phyloP scores from a whole-genome alignment of 2,329 filamentous ascomycete species.

The Thielaviopsis ethacetica region DNA sequence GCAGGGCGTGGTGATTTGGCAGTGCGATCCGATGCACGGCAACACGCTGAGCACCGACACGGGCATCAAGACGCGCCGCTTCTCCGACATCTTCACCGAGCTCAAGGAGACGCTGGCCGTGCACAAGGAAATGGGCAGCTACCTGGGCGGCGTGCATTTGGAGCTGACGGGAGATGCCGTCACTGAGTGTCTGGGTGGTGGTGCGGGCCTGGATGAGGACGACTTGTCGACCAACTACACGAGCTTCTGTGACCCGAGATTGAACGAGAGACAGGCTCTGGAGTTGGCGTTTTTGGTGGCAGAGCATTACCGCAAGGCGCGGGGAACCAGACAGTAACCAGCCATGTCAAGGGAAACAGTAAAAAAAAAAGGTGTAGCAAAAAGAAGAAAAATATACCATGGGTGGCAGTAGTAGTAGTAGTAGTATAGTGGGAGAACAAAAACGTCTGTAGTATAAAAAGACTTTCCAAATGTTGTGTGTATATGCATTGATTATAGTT shows the following conservation, averaged over 20 bases:
- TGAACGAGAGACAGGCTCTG: constrained; percentile 96
- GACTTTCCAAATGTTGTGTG: background rate
- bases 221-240: constrained; percentile 85
- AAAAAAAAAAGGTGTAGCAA: background rate
- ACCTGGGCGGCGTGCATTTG: constrained; percentile 84
- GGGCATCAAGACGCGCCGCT: constrained; percentile 84
- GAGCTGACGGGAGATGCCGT: constrained; percentile 93
- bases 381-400: too few relatives aligned
- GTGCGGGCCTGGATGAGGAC: constrained; percentile 71
- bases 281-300: constrained; percentile 90
- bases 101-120: constrained; percentile 69
- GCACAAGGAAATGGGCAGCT: constrained; percentile 68
- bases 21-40: constrained; percentile 98
- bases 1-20: constrained; percentile 60
- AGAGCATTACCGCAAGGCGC: constrained; percentile 46
- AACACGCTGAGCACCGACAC: constrained; percentile 51
- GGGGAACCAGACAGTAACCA: constrained; percentile 10
- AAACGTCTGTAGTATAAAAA: background rate
- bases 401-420: too few relatives aligned
- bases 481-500: background rate
- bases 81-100: constrained; percentile 79
- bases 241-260: constrained; percentile 82
- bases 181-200: constrained; percentile 87
- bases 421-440: too few relatives aligned
- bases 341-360: background rate